A percentile compares a stretch with the other conserved stretches of the same genome.
Evolutionary conservation across 2,329 filamentous ascomycete genomes (phyloP).

Genomic region (Ceratocystiopsis sp.): DNA sequence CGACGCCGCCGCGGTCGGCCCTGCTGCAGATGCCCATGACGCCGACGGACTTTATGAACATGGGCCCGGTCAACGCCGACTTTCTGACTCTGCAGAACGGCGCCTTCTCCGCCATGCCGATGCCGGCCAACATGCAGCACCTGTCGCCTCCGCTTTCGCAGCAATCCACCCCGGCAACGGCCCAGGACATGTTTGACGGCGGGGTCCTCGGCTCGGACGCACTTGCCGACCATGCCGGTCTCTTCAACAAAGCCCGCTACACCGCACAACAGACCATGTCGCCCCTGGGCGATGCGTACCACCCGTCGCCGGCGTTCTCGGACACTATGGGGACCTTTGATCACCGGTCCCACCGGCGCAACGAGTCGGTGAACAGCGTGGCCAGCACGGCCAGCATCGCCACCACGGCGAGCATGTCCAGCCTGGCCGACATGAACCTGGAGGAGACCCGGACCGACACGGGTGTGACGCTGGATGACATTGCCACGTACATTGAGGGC

Average conservation of each 20-base stretch:
- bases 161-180: slow-evolving; percentile 33
- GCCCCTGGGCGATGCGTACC: slow-evolving; percentile 4
- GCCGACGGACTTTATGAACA: slow-evolving; percentile 37
- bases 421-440: slow-evolving; percentile 44
- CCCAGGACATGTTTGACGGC: slow-evolving; percentile 20
- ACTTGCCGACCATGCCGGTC: slow-evolving; percentile 5
- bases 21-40: slow-evolving; percentile 34
- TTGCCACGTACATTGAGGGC: slow-evolving; percentile 54
- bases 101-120: slow-evolving; percentile 17
- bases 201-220: slow-evolving; percentile 12
- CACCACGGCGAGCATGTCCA: slow-evolving; percentile 38
- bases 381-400: slow-evolving; percentile 39
- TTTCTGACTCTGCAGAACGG: slow-evolving; percentile 18
- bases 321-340: slow-evolving; percentile 13
- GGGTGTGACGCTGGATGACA: slow-evolving; percentile 75
- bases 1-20: slow-evolving; percentile 38
- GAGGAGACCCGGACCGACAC: slow-evolving; percentile 57
- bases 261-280: slow-evolving; percentile 9
- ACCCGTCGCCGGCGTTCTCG: slow-evolving; percentile 3
- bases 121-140: slow-evolving; percentile 18
- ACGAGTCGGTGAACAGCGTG: slow-evolving; percentile 42
- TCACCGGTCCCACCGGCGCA: slow-evolving; percentile 31
- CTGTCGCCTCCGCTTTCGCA: slow-evolving; percentile 33
- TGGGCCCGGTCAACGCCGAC: slow-evolving; percentile 17
- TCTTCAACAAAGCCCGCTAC: slow-evolving; percentile 21